A percentile compares a stretch with the other conserved stretches of the same genome.
These are phyloP conservation scores for Balansia obtecta DNA, from an alignment of 2,329 filamentous ascomycete genomes.

Conservation along the genomic window DNA sequence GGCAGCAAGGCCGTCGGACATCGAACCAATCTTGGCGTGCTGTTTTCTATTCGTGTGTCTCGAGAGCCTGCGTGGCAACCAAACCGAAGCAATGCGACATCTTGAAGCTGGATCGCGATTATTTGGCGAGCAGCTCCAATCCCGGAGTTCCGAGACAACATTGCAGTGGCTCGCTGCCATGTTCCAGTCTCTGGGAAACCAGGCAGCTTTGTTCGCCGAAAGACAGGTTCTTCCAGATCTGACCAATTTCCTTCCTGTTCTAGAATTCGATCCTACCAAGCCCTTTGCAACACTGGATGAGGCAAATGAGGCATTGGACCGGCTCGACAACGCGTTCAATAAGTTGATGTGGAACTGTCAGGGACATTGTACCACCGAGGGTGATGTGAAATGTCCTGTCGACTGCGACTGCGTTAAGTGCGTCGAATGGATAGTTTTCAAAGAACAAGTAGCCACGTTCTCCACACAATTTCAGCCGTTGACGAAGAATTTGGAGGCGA, in stretches of 20 bases:
- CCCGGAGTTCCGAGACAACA: neutral
- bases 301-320: constrained; percentile 2
- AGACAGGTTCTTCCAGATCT: constrained; percentile 1
- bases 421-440: neutral
- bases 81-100: constrained; percentile 2
- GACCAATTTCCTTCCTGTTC: neutral
- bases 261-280: neutral
- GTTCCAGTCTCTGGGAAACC: constrained; percentile 3
- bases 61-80: constrained; percentile 3
- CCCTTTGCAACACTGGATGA: constrained; percentile 1
- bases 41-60: constrained; percentile 2
- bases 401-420: neutral
- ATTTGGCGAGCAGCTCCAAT: neutral
- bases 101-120: constrained; percentile 2
- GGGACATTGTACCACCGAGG: neutral
- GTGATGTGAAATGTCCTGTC: neutral
- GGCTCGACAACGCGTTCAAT: constrained; percentile 2
- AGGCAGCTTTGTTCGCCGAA: constrained; percentile 2
- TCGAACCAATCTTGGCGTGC: constrained; percentile 1
- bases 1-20: neutral
- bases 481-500: neutral
- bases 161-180: constrained; percentile 3
- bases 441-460: neutral
- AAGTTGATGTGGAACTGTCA: neutral
- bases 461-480: constrained; percentile 1